A percentile compares a stretch with the other conserved stretches of the same genome.
Conservation (phyloP, 805 yeast genomes). For the Metschnikowia henanensis region DNA sequence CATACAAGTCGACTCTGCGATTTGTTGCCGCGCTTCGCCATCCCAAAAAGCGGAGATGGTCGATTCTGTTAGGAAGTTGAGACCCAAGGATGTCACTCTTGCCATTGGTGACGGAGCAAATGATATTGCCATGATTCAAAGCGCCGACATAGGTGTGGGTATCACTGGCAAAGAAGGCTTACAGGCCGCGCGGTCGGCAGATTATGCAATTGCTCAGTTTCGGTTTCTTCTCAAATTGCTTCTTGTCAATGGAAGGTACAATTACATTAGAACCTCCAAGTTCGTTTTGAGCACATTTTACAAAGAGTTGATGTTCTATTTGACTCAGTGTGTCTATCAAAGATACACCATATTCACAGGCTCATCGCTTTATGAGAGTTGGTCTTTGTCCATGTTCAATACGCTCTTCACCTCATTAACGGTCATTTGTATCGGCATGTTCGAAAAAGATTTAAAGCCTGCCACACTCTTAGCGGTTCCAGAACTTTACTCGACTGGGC, state of each 20-base stretch:
- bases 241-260: conserved; percentile 94
- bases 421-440: conserved; percentile 91
- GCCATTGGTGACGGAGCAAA: conserved; percentile 99
- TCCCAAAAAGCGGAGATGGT: conserved; percentile 95
- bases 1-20: conserved; percentile 83
- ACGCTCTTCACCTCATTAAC: conserved; percentile 93
- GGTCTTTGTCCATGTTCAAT: conserved; percentile 97
- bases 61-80: conserved; percentile 66
- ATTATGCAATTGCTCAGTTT: conserved; percentile 94
- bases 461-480: conserved; percentile 90
- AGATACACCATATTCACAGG: conserved; percentile 88
- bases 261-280: conserved; percentile 87
- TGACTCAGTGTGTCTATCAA: conserved; percentile 87
- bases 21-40: conserved; percentile 96
- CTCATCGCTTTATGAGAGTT: conserved; percentile 87
- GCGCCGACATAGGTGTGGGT: conserved; percentile 97
- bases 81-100: conserved; percentile 72
- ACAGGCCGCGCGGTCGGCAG: conserved; percentile 95
- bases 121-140: conserved; percentile 98
- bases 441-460: conserved; percentile 87
- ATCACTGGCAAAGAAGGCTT: conserved; percentile 97
- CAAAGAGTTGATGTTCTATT: conserved; percentile 87
- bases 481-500: conserved; percentile 78
- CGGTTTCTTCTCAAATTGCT: conserved; percentile 77
- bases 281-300: conserved; percentile 93